Evolutionary conservation across 768 basidiomycete species (phyloP), one percentile per base, ranked within the genome.

Genomic region (Lentinula raphanica): DNA sequence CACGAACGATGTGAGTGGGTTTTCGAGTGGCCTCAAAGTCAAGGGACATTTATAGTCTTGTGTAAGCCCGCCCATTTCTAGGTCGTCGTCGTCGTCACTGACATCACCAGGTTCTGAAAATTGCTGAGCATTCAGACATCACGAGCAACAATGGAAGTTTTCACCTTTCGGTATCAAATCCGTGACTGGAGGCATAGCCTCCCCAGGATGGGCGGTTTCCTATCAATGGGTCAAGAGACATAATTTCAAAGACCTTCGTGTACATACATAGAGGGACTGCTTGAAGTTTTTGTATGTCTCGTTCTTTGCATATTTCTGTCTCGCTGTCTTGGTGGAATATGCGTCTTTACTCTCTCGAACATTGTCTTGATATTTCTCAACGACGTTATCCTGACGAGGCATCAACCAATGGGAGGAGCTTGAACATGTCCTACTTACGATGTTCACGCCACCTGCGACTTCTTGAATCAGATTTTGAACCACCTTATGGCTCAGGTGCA

Each of bases 41-140:
- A 98, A 74, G 2, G 94, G 94, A 63, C 94, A 96, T 56, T 84
- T 87, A 76, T 86, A 92, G 64, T 85, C 86, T 66, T 91, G 89
- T 5, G 86, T 88, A 28, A 86, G 79, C 25, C 92, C 94, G 54
- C 95, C 95, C 50, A 96, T 76, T 71, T 94, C 88, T 31, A 98
- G 71, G 12, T 97, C 95, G 54, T 94, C 90, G 31, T 95, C 94
- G 53, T 86, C 86, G 58, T 90, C 90, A 55, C 88, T 90, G 29
- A 80, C 85, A 61, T 93, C 92, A 9, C 84, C 90, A 40, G 82
- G 78, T 80, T 94, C 93, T 94, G 68, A 15, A n/a, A 55, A 13
- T 40, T 15, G 50, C 19, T 29, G 32, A 51, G 15, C 49, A 35
- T 36, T 36, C 17, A 27, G n/a, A 7, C 45, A 54, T 27, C 31